Base-by-base conservation (phyloP, 768 basidiomycete species). In the Podaxis sp. region DNA sequence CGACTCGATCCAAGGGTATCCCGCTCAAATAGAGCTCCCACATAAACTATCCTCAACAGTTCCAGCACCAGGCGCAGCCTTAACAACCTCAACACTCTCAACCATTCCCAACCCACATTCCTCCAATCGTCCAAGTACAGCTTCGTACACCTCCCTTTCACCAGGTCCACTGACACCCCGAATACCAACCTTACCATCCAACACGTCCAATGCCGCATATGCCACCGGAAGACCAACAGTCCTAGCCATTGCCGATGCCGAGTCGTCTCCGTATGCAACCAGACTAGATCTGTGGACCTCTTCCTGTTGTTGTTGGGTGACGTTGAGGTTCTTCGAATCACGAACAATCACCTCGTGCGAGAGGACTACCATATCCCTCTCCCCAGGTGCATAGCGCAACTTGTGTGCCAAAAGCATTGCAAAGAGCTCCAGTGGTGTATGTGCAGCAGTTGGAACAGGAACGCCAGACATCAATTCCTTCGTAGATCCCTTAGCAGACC, bases 141-240 rank as follows among this genome's bases (percentile, higher is more conserved):
- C 65, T 69, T 73, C 87, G 93, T 23, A 96, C 74, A 28, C 52
- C 54, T 77, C 80, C 62, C 73, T 70, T 40, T 84, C 80, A 35
- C 78, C 79, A 0, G 95, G 95, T 9, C 88, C 87, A 32, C 72
- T 77, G 2, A 93, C 93, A 16, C 93, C 93, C 36, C 85, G 71
- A 13, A 68, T 71, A 18, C 40, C 64, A 55, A 72, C 74, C 58
- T 76, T 73, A 0, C 89, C 90, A 68, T 92, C 88, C 40, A 91
- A 72, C 4, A 94, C 79, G 36, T 79, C 77, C 65, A 90, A 70
- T 1, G 93, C 86, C 1, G 93, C 93, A 67, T 94, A 84, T 1
- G 91, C 95, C 5, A 95, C 84, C 0, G 95, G 95, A 48, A 95
- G 73, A 3, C 94, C 94, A 16, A 97, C 95, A 2, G 90, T 92